Percentiles rank a stretch among this genome's conserved stretches.
Conservation (phyloP, 2,329 filamentous ascomycete genomes). For the Claviceps fusiformis region DNA sequence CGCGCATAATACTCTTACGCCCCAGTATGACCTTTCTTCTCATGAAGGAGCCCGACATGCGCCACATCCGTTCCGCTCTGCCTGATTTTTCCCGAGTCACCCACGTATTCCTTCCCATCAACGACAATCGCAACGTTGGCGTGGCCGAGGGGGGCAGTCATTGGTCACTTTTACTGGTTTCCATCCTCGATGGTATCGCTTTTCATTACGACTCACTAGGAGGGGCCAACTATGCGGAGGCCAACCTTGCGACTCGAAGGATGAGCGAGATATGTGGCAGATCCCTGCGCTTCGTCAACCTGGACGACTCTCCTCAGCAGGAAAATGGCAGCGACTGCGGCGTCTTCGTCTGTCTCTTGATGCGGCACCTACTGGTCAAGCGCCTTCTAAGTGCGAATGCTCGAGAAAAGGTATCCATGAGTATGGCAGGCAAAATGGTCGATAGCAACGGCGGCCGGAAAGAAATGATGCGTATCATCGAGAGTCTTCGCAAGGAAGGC, state of each 20-base stretch:
- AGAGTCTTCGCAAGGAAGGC: conserved; percentile 74
- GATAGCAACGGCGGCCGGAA: conserved; percentile 71
- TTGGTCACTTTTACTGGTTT: conserved; percentile 88
- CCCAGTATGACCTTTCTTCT: conserved; percentile 89
- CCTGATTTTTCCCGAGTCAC: conserved; percentile 70
- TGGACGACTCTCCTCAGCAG: conserved; percentile 79
- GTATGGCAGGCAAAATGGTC: conserved; percentile 70
- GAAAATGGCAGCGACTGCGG: conserved; percentile 89
- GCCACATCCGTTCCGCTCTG: conserved; percentile 50
- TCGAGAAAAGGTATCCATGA: conserved; percentile 85
- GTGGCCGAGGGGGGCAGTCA: conserved; percentile 83
- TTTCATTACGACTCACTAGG: conserved; percentile 93
- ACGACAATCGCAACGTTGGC: conserved; percentile 66
- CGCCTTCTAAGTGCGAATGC: conserved; percentile 66
- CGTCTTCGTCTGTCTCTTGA: conserved; percentile 88
- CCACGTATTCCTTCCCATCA: conserved; percentile 92
- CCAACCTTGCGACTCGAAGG: conserved; percentile 53
- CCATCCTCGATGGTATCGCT: conserved; percentile 72
- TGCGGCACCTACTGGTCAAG: conserved; percentile 85
- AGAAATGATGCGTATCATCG: conserved; percentile 84
- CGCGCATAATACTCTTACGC: conserved; percentile 78
- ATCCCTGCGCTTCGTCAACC: conserved; percentile 60
- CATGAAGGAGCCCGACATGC: conserved; percentile 53
- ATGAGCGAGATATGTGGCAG: conserved; percentile 55
- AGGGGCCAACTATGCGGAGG: conserved; percentile 63